Evolutionary conservation across 768 basidiomycete genomes (phyloP).

Genomic region (Boletus rubroflammeus): DNA sequence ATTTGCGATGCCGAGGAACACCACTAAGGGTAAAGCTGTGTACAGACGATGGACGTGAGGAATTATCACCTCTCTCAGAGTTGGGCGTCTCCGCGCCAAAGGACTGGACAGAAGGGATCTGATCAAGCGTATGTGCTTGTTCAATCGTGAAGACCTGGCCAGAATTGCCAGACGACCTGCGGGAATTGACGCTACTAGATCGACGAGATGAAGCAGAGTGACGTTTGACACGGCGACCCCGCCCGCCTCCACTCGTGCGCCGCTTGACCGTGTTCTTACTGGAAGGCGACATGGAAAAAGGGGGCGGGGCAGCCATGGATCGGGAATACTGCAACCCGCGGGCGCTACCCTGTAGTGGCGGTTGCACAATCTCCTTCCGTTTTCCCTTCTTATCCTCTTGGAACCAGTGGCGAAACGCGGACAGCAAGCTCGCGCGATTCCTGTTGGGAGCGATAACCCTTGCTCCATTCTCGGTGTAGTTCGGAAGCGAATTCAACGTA

Average conservation of each 20-base stretch:
- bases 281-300: slow-evolving; percentile 28
- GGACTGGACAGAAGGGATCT: slow-evolving; percentile 63
- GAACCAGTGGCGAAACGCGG: slow-evolving; percentile 89
- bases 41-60: slow-evolving; percentile 83
- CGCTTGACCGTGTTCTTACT: slow-evolving; percentile 45
- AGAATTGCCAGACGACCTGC: slow-evolving; percentile 60
- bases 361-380: slow-evolving; percentile 49
- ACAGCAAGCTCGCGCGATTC: slow-evolving; percentile 76
- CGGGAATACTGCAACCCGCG: slow-evolving; percentile 25
- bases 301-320: slow-evolving; percentile 22
- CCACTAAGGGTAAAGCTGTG: slow-evolving; percentile 65
- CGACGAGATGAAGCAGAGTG: slow-evolving; percentile 78
- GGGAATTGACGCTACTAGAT: slow-evolving; percentile 89
- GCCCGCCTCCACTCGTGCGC: slow-evolving; percentile 43
- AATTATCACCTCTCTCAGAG: slow-evolving; percentile 74
- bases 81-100: slow-evolving; percentile 83
- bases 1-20: slow-evolving; percentile 59
- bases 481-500: slow-evolving; percentile 47
- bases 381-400: slow-evolving; percentile 89
- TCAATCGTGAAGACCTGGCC: slow-evolving; percentile 49
- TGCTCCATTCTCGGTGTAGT: slow-evolving; percentile 31
- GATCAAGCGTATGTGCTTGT: slow-evolving; percentile 44
- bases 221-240: slow-evolving; percentile 58
- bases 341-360: slow-evolving; percentile 19
- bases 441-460: slow-evolving; percentile 41